Evolutionary conservation across 306 rosid species (phyloP), one percentile per base, ranked within the genome.

Genomic region (Cucurbita maxima): DNA sequence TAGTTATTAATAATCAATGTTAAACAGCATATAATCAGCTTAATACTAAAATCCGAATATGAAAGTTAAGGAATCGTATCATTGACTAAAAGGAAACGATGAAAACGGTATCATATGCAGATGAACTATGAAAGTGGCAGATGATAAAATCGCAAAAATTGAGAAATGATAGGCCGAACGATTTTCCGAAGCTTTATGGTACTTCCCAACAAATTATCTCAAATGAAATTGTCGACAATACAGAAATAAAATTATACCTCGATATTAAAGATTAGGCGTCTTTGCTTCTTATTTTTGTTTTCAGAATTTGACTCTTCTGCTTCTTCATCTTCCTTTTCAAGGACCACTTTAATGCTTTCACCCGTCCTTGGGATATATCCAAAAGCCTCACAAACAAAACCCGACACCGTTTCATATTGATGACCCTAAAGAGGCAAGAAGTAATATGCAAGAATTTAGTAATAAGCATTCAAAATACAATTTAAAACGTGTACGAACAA

Each of bases 361-460:
- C 99, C 99, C 5, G 97, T 95, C 86, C 96, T 88, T 15, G 97
- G 99, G 74, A 91, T 95, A 75, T 95, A 91, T 79, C 99, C 99
- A 85, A 94, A 94, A 61, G 92, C 88, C 84, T 88, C 99, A 20
- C 99, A 95, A 58, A 91, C 90, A 81, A 95, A 95, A 72, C 99
- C 99, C 0, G 99, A 95, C 44, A 95, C 99, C 1, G 99, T 95
- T 85, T 95, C 99, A 63, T 95, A 95, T 83, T 91, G 99, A 77
- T 88, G 91, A 82, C 96, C 99, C 99, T 95, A 72, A 76, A 61
- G 60, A 54, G 76, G 15, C 63, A 8, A 55, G 37, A 72, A 36
- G 56, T 52, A 74, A 36, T 51, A 71, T 20, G 47, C 41, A 47
- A 45, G 71, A 62, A 68, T 40, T 57, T 56, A 55, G 20, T 51